Evolutionary conservation across 306 rosid species (phyloP), one percentile per base, ranked within the genome.

Genomic region (Cucumis cinereus): DNA sequence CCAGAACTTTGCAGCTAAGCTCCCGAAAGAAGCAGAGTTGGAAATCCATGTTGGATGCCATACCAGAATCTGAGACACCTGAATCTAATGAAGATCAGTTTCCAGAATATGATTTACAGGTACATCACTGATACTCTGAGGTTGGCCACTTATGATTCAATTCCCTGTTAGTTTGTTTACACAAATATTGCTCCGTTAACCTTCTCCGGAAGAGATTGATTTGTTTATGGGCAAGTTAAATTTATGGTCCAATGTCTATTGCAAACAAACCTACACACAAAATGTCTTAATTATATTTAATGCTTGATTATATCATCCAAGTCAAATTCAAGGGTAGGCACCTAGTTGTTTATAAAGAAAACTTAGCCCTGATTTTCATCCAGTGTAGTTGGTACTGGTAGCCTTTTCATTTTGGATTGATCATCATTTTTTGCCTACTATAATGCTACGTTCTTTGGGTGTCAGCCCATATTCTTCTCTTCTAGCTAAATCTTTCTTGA

Each of bases 31-130:
- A 90, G 79, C 90, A 85, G 49, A 83, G 58, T 47, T 79, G 93
- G 84, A 95, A 89, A 74, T 82, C 83, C 74, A 70, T 28, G 70
- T 84, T 92, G 92, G 89, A 86, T 74, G 88, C 85, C 28, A 92
- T 95, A 72, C 98, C 99, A 0, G 98, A 92, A 83, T 75, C 89
- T 76, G 98, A 87, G 61, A 74, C 97, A 64, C 67, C 93, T n/a
- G 96, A 92, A 77, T 43, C 62, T 75, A 89, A 72, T 80, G 91
- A 88, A 85, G 84, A 85, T 82, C 85, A 19, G 10, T 78, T 81
- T 60, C 80, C 84, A 59, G 83, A 77, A 72, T 81, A 79, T 77
- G 87, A 85, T 86, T 77, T 82, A 66, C 96, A 89, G 98, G 99
- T 92, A 84, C 72, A 19, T 67, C 55, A 57, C 38, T 43, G 16